Evolutionary conservation across 2,329 filamentous ascomycete species (phyloP), one percentile per base, ranked within the genome.

Genomic region (Simplicillium sp.): DNA sequence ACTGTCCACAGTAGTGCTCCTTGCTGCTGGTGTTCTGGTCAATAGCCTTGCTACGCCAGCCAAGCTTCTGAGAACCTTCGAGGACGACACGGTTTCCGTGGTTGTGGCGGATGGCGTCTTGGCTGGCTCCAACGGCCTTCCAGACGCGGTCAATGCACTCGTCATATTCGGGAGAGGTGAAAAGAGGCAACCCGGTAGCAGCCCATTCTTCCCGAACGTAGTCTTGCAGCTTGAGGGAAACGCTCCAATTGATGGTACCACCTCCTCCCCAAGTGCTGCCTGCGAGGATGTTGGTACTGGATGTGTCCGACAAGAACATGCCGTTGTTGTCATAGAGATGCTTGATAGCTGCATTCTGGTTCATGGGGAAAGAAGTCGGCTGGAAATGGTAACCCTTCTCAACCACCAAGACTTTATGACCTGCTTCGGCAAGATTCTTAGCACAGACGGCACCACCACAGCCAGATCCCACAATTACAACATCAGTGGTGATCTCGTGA

Each of bases 201-300:
- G 85, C 81, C 89, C 90, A 96, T 61, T 95, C 87, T 49, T 77
- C 68, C 3, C 88, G 77, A 1, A 95, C 85, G 48, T 72, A 84
- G 18, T 75, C 78, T 54, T 90, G 86, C 0, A 86, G 84, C 50
- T 72, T 68, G 39, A 80, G 63, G 38, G 66, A 66, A 8, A 76
- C 75, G 52, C 72, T 84, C 88, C 88, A 96, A 60, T 96, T 96
- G 51, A 95, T 63, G 0, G 86, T 87, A 6, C 88, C 88, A 41
- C 89, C 89, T 34, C 89, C 89, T 25, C 89, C 89, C 77, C 84
- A 94, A 28, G 76, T 76, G 42, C 77, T 75, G 2, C 85, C 89
- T 0, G 83, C 76, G 3, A 85, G 57, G 11, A 90, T 59, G 13
- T 65, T 73, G 28, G 82, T 66, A 6, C 73, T 71, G 11, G 66